These are phyloP conservation scores for Nidularia pulvinata DNA, from an alignment of 768 basidiomycete genomes.

Conservation along the genomic window DNA sequence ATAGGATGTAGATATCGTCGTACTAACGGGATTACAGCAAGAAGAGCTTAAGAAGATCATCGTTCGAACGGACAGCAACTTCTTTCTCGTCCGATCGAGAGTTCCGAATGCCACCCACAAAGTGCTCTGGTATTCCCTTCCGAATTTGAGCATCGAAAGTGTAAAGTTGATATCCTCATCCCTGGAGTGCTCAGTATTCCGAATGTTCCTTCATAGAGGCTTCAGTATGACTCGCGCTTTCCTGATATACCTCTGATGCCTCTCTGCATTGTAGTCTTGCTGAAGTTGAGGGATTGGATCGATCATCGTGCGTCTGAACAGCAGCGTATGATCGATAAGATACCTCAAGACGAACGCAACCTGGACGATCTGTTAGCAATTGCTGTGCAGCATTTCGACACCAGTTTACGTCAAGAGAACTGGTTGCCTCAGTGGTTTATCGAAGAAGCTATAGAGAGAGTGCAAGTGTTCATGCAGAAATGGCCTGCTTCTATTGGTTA, in stretches of 20 bases:
- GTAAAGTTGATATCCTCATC: constrained; percentile 34
- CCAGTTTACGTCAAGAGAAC: constrained; percentile 11
- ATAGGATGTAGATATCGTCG: constrained; percentile 39
- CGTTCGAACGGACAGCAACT: constrained; percentile 2
- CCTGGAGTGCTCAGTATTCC: constrained; percentile 28
- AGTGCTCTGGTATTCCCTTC: constrained; percentile 6
- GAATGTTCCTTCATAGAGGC: constrained; percentile 12
- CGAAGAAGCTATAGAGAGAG: constrained; percentile 15
- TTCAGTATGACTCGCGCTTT: constrained; percentile 10
- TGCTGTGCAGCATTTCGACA: constrained; percentile 19
- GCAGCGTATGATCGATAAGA: constrained; percentile 30
- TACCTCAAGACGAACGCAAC: constrained; percentile 10
- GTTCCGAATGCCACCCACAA: constrained; percentile 3
- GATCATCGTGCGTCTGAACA: constrained; percentile 30
- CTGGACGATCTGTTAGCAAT: constrained; percentile 29
- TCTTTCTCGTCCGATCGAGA: constrained; percentile 7
- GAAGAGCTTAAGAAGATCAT: constrained; percentile 5
- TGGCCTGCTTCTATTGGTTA: constrained; percentile 10
- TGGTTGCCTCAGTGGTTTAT: constrained; percentile 28
- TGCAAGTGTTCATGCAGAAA: constrained; percentile 14
- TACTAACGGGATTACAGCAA: constrained; percentile 5
- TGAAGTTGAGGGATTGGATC: constrained; percentile 37
- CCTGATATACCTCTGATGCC: constrained; percentile 33
- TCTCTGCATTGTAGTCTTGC: constrained; percentile 30
- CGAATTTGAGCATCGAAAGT: neutral